Base-by-base conservation (phyloP, 352 stramenopile genomes). In the Blastocystis sp. region DNA sequence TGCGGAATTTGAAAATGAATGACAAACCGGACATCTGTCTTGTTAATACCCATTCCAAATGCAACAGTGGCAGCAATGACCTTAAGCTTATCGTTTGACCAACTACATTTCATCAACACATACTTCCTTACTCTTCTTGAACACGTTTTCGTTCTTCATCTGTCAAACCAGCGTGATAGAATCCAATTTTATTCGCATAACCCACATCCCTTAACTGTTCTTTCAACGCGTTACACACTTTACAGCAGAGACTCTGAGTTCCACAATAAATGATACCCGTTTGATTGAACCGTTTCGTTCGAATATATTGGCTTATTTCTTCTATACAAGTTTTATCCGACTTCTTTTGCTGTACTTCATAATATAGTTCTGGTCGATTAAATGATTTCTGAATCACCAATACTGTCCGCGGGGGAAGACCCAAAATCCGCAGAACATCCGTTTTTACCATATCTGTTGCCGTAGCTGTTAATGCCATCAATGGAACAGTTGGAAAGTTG, bases 31-130 rank as follows among this genome's bases (percentile, higher is more conserved):
- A 99, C 95, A 92, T 99, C 97, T 59, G 94, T 93, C 91, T 98
- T 98, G 93, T 98, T 95, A 66, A 98, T 97, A 78, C 96, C 96
- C 93, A 98, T 97, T 11, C 96, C 96, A 90, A 98, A 98, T 0
- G 96, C 96, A 51, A 98, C 94, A 17, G 95, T 98, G 3, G 95
- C 96, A 30, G 98, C 95, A 66, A 98, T 94, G 37, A 98, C 93
- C 42, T 93, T 92, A 30, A 95, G 33, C 24, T 40, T 27, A 56
- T 89, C 78, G 22, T 89, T 53, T 19, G 53, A 77, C 78, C 78
- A 89, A 19, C 73, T 82, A 60, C 30, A 66, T 70, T 6, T 70
- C 42, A 30, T 42, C 53, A 3, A 40, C 27, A 0, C 53, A n/a
- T 40, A 13, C 1, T 19, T 9, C 69, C 27, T 91, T 92, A 94